phyloP scores from a whole-genome alignment of 2,329 filamentous ascomycete genomes.

The Drechslera avenae region DNA sequence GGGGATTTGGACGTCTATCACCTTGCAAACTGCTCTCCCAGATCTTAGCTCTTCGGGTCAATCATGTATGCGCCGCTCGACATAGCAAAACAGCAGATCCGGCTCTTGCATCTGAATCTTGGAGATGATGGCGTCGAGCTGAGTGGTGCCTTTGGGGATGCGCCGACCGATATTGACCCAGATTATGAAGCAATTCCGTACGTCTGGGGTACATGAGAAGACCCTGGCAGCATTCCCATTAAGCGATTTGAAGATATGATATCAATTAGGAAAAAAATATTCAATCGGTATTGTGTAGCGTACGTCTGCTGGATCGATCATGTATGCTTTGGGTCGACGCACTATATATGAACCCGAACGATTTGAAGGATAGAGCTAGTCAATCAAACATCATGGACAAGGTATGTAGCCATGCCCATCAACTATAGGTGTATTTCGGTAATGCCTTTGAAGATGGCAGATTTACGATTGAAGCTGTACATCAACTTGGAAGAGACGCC shows the following conservation, averaged over 20 bases:
- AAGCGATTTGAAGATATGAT: neutral
- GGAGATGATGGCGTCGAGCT: neutral
- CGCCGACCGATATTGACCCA: neutral
- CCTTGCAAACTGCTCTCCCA: too few relatives aligned
- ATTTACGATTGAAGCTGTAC: neutral
- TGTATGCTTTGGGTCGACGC: neutral
- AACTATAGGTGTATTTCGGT: neutral
- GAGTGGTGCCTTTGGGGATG: neutral
- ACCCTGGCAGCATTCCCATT: too few relatives aligned
- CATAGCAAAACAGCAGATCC: neutral
- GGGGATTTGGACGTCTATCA: too few relatives aligned
- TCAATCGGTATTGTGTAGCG: neutral
- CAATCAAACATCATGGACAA: neutral
- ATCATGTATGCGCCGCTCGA: neutral
- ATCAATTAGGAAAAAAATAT: neutral
- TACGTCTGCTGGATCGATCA: neutral
- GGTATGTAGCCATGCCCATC: neutral
- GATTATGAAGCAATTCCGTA: neutral
- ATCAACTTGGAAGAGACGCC: neutral
- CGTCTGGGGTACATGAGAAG: too few relatives aligned
- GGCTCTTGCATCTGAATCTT: neutral
- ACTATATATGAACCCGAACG: neutral
- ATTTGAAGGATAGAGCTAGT: neutral
- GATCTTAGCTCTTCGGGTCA: neutral
- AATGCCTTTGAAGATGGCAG: neutral